Percentiles rank a stretch among this genome's conserved stretches.
Evolutionary conservation across 1,139 yeast species (phyloP).

Genomic region (Scheffersomyces quercinus): DNA sequence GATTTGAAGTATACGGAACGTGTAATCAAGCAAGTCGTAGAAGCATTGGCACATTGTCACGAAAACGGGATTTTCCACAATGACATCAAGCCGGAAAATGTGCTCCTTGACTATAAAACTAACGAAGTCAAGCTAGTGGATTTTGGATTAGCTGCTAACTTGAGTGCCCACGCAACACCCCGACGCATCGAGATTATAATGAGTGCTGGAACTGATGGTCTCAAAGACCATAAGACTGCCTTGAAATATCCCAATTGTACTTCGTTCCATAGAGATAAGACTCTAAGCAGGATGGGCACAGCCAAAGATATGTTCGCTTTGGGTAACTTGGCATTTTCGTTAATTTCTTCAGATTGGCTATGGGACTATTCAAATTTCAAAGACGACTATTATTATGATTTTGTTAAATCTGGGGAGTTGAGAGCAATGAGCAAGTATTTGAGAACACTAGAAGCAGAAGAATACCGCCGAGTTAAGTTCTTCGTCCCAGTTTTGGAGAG

Average conservation of each 20-base stretch:
- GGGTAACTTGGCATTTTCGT: conserved; percentile 7
- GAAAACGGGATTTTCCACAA: conserved; percentile 14
- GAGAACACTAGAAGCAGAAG: not conserved
- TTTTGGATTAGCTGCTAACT: conserved; percentile 7
- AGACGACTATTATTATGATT: conserved; percentile 1
- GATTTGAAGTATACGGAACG: conserved; percentile 3
- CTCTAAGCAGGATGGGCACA: conserved; percentile 2
- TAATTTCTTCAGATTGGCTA: conserved; percentile 6
- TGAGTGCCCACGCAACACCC: not conserved
- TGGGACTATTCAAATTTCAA: conserved; percentile 4
- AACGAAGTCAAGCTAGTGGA: conserved; percentile 8
- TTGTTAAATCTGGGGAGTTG: not conserved
- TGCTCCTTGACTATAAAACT: conserved; percentile 12
- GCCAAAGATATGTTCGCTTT: conserved; percentile 11
- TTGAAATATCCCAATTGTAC: conserved; percentile 4
- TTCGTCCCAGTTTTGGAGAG: not conserved
- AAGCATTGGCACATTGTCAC: conserved; percentile 17
- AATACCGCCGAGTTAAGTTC: not conserved
- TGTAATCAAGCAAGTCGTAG: conserved; percentile 17
- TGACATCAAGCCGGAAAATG: conserved; percentile 12
- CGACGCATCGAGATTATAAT: not conserved
- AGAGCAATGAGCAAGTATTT: not conserved
- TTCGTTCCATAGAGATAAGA: conserved; percentile 1
- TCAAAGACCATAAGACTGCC: not conserved
- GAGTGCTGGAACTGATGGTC: conserved; percentile 8